phyloP scores from a whole-genome alignment of 768 basidiomycete genomes.

The Auricularia sp. region DNA sequence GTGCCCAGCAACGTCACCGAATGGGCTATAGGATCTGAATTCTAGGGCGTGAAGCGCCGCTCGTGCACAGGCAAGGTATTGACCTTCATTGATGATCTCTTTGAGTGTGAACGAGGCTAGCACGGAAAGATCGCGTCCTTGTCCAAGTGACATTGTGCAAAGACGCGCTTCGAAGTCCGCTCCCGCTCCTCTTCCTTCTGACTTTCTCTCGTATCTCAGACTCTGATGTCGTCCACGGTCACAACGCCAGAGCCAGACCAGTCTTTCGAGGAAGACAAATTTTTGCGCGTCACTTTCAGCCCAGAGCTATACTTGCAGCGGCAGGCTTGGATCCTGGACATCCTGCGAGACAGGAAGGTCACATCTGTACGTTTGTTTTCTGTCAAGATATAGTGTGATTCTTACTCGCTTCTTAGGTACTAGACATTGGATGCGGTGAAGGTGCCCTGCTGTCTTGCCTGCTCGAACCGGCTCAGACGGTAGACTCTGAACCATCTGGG shows the following conservation, averaged over 20 bases:
- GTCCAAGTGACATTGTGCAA: not conserved
- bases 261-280: not conserved
- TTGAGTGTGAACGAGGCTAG: slow-evolving; percentile 14
- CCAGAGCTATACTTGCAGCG: slow-evolving; percentile 62
- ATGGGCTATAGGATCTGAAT: slow-evolving; percentile 48
- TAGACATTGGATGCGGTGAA: slow-evolving; percentile 81
- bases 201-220: not conserved
- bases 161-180: not conserved
- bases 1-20: slow-evolving; percentile 60
- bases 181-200: not conserved
- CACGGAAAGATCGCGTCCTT: not conserved
- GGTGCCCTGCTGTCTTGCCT: slow-evolving; percentile 63
- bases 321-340: slow-evolving; percentile 60
- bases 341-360: slow-evolving; percentile 47
- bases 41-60: not conserved
- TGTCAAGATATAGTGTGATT: not conserved
- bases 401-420: slow-evolving; percentile 35
- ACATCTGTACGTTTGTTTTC: slow-evolving; percentile 33
- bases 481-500: slow-evolving; percentile 16
- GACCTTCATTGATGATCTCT: slow-evolving; percentile 41
- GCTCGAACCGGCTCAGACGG: slow-evolving; percentile 67
- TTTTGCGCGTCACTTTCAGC: slow-evolving; percentile 48
- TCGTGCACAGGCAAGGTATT: not conserved
- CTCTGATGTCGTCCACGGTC: not conserved
- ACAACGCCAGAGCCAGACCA: not conserved